Percentiles rank a stretch among this genome's conserved stretches.
Conservation (phyloP, 2,329 filamentous ascomycete species). For the Fusarium sororula region DNA sequence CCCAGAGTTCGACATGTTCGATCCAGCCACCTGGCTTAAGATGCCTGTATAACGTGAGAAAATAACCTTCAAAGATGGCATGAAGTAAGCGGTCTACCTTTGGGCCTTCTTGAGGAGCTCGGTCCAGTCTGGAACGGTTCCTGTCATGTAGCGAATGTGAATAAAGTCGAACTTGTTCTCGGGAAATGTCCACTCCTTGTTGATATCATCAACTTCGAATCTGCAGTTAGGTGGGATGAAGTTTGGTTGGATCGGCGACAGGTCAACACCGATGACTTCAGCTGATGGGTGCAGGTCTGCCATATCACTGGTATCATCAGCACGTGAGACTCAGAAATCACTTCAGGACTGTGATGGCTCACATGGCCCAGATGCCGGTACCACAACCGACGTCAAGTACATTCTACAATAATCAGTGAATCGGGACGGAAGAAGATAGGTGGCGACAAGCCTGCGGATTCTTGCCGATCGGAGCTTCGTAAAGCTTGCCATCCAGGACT, state of each 20-base stretch:
- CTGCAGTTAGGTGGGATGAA: slow-evolving; percentile 14
- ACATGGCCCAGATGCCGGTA: slow-evolving; percentile 29
- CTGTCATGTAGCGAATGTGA: slow-evolving; percentile 20
- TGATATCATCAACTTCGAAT: slow-evolving; percentile 27
- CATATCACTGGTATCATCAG: neutral
- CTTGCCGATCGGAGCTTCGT: slow-evolving; percentile 17
- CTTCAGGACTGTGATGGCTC: neutral
- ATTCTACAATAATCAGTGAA: neutral
- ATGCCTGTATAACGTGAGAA: neutral
- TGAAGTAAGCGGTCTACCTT: neutral
- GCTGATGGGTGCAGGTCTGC: slow-evolving; percentile 21
- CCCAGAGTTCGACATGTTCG: slow-evolving; percentile 26
- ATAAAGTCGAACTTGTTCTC: slow-evolving; percentile 23
- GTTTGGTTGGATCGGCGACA: slow-evolving; percentile 20
- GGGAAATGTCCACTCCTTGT: slow-evolving; percentile 16
- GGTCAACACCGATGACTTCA: slow-evolving; percentile 15
- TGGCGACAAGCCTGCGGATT: neutral
- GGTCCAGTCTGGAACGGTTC: slow-evolving; percentile 17
- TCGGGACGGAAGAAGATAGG: accelerated
- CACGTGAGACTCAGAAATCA: no score
- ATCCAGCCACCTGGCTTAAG: slow-evolving; percentile 22
- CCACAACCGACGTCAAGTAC: slow-evolving; percentile 18
- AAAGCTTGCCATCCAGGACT: slow-evolving; percentile 17
- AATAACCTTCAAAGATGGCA: accelerated
- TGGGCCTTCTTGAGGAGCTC: slow-evolving; percentile 8